Evolutionary conservation across 2,329 filamentous ascomycete genomes (phyloP).

Genomic region (Pseudocercospora vitis): DNA sequence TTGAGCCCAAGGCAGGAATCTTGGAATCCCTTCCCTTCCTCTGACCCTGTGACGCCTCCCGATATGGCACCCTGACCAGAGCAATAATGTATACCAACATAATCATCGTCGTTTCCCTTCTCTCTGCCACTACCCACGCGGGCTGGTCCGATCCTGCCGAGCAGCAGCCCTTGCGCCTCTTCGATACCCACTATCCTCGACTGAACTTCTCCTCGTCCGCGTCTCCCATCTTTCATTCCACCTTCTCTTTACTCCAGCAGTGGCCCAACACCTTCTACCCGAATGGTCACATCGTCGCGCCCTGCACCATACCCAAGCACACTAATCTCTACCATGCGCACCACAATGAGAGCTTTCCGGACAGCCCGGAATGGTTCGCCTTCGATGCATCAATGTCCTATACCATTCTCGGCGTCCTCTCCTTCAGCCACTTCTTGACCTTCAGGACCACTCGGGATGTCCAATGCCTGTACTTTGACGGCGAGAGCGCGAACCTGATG

Average conservation of each 20-base stretch:
- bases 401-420: slow-evolving; percentile 51
- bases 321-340: slow-evolving; percentile 54
- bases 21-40: no score
- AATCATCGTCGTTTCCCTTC: no score
- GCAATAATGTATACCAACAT: no score
- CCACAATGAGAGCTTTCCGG: slow-evolving; percentile 43
- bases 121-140: background rate
- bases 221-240: slow-evolving; percentile 52
- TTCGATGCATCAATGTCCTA: slow-evolving; percentile 58
- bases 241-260: slow-evolving; percentile 50
- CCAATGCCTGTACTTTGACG: slow-evolving; percentile 53
- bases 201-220: slow-evolving; percentile 52
- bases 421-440: slow-evolving; percentile 49
- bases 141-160: background rate
- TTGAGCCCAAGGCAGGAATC: no score
- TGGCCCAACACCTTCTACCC: slow-evolving; percentile 55
- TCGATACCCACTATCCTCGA: background rate
- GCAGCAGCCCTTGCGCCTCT: background rate
- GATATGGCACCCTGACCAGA: no score
- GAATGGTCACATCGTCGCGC: slow-evolving; percentile 51
- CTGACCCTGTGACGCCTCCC: no score
- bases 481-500: slow-evolving; percentile 52
- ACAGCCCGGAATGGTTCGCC: slow-evolving; percentile 55
- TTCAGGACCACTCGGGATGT: slow-evolving; percentile 50
- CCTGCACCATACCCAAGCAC: slow-evolving; percentile 48